Conservation (phyloP, 148 eudicot species). For the Selenicereus undatus region DNA sequence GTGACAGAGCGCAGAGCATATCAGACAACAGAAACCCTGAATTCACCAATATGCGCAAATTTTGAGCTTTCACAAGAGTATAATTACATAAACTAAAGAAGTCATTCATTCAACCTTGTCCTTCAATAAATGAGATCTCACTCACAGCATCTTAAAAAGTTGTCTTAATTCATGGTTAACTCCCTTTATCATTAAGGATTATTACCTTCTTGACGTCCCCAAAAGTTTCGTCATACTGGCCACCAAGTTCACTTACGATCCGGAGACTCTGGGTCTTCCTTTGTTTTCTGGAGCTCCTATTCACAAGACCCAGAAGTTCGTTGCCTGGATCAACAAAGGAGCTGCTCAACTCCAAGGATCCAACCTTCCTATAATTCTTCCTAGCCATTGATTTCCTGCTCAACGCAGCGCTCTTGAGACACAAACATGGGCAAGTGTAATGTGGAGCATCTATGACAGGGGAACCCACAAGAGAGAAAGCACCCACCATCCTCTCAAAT, state of each 20-base stretch:
- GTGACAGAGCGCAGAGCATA: not conserved
- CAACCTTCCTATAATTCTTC: constrained; percentile 24
- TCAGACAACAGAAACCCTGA: not conserved
- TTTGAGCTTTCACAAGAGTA: not conserved
- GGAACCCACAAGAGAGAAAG: constrained; percentile 60
- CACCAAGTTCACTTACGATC: constrained; percentile 63
- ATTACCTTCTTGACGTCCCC: constrained; percentile 83
- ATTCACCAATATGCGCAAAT: not conserved
- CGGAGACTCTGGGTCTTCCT: constrained; percentile 39
- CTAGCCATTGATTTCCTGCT: constrained; percentile 22
- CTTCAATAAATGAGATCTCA: not conserved
- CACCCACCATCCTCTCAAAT: constrained; percentile 50
- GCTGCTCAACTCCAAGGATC: constrained; percentile 27
- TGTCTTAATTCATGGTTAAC: not conserved
- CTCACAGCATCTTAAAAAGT: not conserved
- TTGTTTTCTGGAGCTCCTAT: constrained; percentile 41
- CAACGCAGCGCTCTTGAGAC: constrained; percentile 34
- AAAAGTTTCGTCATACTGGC: constrained; percentile 87
- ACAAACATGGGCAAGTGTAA: constrained; percentile 52
- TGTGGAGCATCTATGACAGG: constrained; percentile 57
- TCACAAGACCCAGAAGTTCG: constrained; percentile 24
- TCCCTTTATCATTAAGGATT: not conserved
- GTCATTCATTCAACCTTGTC: not conserved
- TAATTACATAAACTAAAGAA: not conserved
- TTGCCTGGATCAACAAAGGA: constrained; percentile 37